Base-by-base conservation (phyloP, 306 rosid species). In the Alnus glutinosa region DNA sequence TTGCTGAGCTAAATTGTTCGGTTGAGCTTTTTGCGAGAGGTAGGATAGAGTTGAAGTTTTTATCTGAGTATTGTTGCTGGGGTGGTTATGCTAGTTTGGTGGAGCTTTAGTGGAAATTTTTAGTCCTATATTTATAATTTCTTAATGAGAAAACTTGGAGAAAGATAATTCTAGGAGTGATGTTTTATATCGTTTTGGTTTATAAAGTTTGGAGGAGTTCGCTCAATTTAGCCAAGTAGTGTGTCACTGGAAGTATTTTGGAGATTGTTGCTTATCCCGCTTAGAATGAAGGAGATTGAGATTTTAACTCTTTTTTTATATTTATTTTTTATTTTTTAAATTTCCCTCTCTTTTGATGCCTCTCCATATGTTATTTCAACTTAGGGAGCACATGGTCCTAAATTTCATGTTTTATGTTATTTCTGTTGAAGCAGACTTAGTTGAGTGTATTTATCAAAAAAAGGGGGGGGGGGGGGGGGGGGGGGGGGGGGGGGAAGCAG, bases 211-310 rank as follows among this genome's bases (percentile, higher is more conserved):
- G 49, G 10, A 6, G 49, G 51, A 74, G 23, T 16, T 59, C 23
- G 79, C 75, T 55, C 10, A 70, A 59, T 70, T 78, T 73, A 49
- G 49, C n/a, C 39, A 15, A 34, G 64, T 75, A 54, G 42, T 44
- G 10, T 63, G 69, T 52, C 28, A 28, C 63, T 19, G 23, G 14
- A 51, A 34, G 50, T 47, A 9, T 75, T 73, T 58, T 73, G 64
- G 42, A 36, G 50, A n/a, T 51, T 12, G 32, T 39, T 52, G 18
- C 15, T 50, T 48, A 46, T 37, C 75, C 49, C 4, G 64, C 64
- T 4, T 12, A 16, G 5, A 51, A 2, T 12, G 4, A 0, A 0
- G 12, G 55, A 51, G 2, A 51, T 2, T 51, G 14, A 51, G 18
- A 51, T 1, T 11, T 51, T 4, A 12, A 6, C 16, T 51, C 18